phyloP scores from a whole-genome alignment of 2,329 filamentous ascomycete species.

The Hymenoscyphus fraxineus region DNA sequence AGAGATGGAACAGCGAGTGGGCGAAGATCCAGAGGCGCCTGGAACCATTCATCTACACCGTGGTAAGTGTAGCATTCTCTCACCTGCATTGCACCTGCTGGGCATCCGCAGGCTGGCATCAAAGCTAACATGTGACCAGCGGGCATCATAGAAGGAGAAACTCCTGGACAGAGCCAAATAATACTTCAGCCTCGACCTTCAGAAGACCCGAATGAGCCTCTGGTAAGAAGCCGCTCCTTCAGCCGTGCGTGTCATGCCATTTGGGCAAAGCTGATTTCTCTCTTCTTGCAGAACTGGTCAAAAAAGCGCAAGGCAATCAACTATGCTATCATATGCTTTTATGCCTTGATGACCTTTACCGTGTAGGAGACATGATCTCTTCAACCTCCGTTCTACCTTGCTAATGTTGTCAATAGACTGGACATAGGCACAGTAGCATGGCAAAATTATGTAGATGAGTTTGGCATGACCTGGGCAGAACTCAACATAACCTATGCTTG shows the following conservation, averaged over 20 bases:
- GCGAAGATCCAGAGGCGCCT: background rate
- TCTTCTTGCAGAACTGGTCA: constrained; percentile 39
- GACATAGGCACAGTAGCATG: constrained; percentile 9
- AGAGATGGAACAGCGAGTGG: constrained; percentile 2
- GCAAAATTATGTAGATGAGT: constrained; percentile 29
- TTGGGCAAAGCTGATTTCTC: background rate
- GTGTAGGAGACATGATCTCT: background rate
- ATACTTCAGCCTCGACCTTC: constrained; percentile 18
- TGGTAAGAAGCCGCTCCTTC: background rate
- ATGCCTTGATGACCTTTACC: constrained; percentile 41
- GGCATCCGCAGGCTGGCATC: background rate
- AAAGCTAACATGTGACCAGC: background rate
- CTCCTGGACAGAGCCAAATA: constrained; percentile 1
- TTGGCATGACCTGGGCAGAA: constrained; percentile 40
- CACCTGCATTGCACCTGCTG: background rate
- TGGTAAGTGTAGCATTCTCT: background rate
- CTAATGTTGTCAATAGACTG: constrained; percentile 13
- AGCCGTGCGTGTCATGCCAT: background rate
- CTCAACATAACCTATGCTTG: constrained; percentile 46
- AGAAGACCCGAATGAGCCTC: constrained; percentile 22
- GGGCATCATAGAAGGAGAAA: background rate
- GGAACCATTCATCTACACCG: constrained; percentile 2
- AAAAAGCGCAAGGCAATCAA: constrained; percentile 40
- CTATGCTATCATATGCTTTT: constrained; percentile 40
- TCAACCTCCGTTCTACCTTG: background rate